Conservation (phyloP, 352 stramenopile species). For the Pythium chondricola region DNA sequence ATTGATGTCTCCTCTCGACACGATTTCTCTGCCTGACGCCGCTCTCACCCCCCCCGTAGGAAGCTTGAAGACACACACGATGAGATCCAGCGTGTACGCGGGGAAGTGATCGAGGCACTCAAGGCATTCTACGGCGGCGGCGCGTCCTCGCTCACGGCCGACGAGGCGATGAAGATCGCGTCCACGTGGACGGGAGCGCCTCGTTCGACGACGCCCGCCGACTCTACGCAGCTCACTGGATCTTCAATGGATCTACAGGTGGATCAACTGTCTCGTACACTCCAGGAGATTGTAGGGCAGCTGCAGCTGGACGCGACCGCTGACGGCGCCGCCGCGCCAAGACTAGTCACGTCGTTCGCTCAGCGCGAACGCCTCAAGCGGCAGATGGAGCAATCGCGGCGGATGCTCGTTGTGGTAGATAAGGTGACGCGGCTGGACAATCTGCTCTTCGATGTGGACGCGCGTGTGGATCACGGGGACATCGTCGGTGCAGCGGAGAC, state of each 20-base stretch:
- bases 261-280: constrained; percentile 26
- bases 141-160: constrained; percentile 41
- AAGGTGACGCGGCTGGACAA: constrained; percentile 60
- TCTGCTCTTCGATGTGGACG: constrained; percentile 40
- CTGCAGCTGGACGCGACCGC: constrained; percentile 32
- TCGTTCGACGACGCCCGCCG: not conserved
- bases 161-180: constrained; percentile 57
- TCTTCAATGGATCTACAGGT: constrained; percentile 54
- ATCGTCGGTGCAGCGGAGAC: constrained; percentile 43
- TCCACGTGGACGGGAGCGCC: constrained; percentile 30
- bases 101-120: constrained; percentile 50
- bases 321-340: constrained; percentile 13
- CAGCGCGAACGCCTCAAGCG: constrained; percentile 50
- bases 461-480: constrained; percentile 31
- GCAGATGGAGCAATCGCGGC: constrained; percentile 55
- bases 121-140: constrained; percentile 59
- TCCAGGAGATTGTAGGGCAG: constrained; percentile 42
- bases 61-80: constrained; percentile 62
- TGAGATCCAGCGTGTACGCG: constrained; percentile 51
- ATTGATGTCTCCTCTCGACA: not conserved
- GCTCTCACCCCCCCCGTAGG: constrained; percentile 24
- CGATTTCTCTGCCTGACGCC: no score
- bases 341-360: constrained; percentile 46
- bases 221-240: constrained; percentile 1
- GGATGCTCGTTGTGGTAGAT: constrained; percentile 59